A percentile compares a stretch with the other conserved stretches of the same genome.
phyloP scores from a whole-genome alignment of 129 eudicot genomes.

The Centaurea solstitialis region DNA sequence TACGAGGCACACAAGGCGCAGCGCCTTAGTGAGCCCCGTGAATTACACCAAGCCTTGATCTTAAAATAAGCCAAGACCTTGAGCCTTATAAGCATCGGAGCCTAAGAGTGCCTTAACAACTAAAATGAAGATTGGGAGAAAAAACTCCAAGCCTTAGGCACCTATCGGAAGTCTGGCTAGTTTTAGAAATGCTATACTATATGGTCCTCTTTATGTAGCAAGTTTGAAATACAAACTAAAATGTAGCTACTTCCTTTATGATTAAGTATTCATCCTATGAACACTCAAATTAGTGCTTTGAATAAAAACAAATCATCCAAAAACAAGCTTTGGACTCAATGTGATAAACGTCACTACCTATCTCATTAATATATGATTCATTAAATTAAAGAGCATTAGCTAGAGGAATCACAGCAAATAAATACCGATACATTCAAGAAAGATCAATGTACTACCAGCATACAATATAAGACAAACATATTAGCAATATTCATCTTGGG shows the following conservation, averaged over 20 bases:
- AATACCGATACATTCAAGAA: background rate
- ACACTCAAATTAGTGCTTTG: background rate
- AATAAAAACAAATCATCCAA: background rate
- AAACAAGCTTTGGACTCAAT: background rate
- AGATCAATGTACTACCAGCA: constrained; percentile 11
- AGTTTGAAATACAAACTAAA: background rate
- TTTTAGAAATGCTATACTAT: background rate
- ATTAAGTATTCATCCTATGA: background rate
- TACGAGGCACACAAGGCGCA: too few relatives aligned
- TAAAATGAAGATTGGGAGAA: background rate
- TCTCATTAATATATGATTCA: background rate
- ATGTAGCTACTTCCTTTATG: background rate
- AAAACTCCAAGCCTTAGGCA: background rate
- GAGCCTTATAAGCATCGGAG: too few relatives aligned
- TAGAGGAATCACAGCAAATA: background rate
- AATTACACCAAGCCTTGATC: too few relatives aligned
- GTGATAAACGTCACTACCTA: background rate
- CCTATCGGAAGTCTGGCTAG: background rate
- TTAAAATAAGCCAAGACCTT: too few relatives aligned
- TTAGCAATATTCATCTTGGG: background rate
- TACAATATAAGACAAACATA: constrained; percentile 11
- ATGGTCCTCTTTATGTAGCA: background rate
- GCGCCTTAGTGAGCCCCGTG: too few relatives aligned
- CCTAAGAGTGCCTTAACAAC: too few relatives aligned
- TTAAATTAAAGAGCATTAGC: background rate